Evolutionary conservation across 1,284 basidiomycete species (phyloP), one percentile per base, ranked within the genome.

Genomic region (Hemileia vastatrix): DNA sequence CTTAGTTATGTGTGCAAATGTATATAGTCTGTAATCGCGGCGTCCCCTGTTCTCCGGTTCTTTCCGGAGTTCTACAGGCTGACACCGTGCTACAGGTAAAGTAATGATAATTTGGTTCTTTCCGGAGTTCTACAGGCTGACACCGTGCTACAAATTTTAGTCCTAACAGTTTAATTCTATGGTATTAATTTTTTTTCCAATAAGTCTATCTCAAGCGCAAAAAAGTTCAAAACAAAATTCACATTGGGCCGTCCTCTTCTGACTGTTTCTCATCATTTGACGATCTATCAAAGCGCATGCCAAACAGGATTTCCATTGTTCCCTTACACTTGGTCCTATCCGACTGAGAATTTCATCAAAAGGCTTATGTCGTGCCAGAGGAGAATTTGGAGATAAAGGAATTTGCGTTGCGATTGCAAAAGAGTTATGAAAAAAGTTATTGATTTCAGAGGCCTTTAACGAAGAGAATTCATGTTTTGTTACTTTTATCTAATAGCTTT

Each of bases 401-500:
- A 19, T 47, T 47, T 61, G 58, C 11, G 52, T 54, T n/a, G 58
- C 58, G 33, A 61, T 61, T 8, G 50, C 58, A 54, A 61, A 61
- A 24, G 58, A 61, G 23, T 61, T 61, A n/a, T 53, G 24, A 32
- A 61, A 54, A 54, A 61, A 60, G 3, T 23, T 52, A 61, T 61
- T 33, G 23, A 61, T 61, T 53, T 61, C 51, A 9, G 40, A 23
- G 19, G 43, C 40, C 58, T 52, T 18, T 52, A 6, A n/a, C n/a
- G 23, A 27, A 31, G 23, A 36, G 11, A 51, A 52, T 31, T 40
- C 31, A 21, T 23, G 19, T 48, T 15, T n/a, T n/a, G n/a, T n/a
- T n/a, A 48, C 6, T 19, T 50, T 49, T 33, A 6, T 50, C 4
- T 48, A 23, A 21, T 19, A 5, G 15, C 4, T 54, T 32, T 27